Conservation (phyloP, 768 basidiomycete species). For the Auricularia sp. region DNA sequence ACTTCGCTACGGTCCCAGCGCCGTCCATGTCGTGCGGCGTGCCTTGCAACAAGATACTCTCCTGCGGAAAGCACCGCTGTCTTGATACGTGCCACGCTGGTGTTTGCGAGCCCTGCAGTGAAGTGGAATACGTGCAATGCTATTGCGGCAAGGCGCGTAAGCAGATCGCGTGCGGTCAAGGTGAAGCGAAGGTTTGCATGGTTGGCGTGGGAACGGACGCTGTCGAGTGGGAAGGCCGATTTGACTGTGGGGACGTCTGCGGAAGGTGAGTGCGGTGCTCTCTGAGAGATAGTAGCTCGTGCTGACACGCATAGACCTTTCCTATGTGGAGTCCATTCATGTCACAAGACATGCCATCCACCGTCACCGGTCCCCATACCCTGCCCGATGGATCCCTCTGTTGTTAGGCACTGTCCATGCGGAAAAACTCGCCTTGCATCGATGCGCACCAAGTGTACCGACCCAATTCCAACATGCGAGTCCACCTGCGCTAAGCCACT, state of each 20-base stretch:
- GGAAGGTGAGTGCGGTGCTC: constrained; percentile 31
- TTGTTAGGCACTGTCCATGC: constrained; percentile 73
- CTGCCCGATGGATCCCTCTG: constrained; percentile 67
- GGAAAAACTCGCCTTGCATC: constrained; percentile 45
- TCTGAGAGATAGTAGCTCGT: no score
- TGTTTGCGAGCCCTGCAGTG: constrained; percentile 54
- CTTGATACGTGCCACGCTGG: constrained; percentile 65
- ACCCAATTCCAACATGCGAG: constrained; percentile 73
- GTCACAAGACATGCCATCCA: constrained; percentile 69
- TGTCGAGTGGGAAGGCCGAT: constrained; percentile 56
- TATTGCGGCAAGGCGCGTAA: constrained; percentile 69
- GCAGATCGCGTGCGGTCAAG: constrained; percentile 56
- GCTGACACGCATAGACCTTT: constrained; percentile 36
- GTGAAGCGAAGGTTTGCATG: constrained; percentile 33
- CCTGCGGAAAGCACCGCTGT: constrained; percentile 71
- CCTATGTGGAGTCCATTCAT: constrained; percentile 70
- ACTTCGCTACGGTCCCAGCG: constrained; percentile 16
- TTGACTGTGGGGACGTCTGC: constrained; percentile 52
- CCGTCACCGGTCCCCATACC: constrained; percentile 44
- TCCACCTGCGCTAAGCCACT: constrained; percentile 58
- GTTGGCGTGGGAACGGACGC: constrained; percentile 29
- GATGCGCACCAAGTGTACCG: constrained; percentile 42
- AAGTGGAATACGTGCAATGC: constrained; percentile 48
- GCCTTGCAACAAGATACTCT: constrained; percentile 36
- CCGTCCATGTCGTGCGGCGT: constrained; percentile 28